Percentiles rank a stretch among this genome's conserved stretches.
Conservation (phyloP, 192 early-diverging fungal species). For the Pilaira anomala region DNA sequence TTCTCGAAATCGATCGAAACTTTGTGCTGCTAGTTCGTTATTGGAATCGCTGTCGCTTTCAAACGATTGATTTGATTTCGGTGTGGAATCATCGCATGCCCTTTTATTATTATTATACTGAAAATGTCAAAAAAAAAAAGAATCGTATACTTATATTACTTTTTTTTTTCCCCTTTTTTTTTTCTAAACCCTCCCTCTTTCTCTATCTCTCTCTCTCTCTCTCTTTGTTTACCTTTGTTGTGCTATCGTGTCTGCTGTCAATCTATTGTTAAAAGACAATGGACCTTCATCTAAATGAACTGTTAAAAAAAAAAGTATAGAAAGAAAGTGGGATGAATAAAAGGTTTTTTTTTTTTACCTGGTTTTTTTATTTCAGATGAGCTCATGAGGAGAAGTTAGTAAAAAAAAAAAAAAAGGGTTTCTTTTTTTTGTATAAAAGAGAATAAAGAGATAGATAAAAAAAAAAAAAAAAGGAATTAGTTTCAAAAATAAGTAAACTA, state of each 20-base stretch:
- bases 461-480: too few species aligned
- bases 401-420: too few species aligned
- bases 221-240: background rate
- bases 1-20: constrained; percentile 9
- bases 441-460: too few species aligned
- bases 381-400: too few species aligned
- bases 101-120: background rate
- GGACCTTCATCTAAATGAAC: too few species aligned
- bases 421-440: background rate
- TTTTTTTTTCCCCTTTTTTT: background rate
- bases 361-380: too few species aligned
- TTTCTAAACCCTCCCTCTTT: too few species aligned
- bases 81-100: background rate
- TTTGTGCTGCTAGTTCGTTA: constrained; percentile 4
- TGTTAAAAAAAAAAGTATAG: too few species aligned
- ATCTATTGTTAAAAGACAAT: background rate
- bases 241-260: background rate
- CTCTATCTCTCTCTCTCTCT: background rate
- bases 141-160: background rate
- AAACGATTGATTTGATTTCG: background rate
- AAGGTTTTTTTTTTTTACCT: too few species aligned
- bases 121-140: background rate
- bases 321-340: too few species aligned
- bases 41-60: background rate
- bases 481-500: too few species aligned